Evolutionary conservation across 192 early-diverging fungal genomes (phyloP).

Genomic region (Entomortierella lignicola): DNA sequence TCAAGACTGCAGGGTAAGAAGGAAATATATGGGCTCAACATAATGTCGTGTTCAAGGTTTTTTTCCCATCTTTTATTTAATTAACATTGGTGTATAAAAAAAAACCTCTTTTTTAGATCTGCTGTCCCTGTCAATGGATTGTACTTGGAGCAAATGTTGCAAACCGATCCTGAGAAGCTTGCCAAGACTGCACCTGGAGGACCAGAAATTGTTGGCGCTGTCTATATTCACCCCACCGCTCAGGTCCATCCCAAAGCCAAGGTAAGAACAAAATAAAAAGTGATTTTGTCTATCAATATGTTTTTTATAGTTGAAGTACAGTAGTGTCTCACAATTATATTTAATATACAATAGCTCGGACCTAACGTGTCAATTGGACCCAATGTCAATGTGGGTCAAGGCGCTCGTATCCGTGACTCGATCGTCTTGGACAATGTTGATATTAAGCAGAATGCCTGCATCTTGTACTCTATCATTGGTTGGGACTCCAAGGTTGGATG

Average conservation of each 20-base stretch:
- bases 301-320: background rate
- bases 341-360: constrained; percentile 71
- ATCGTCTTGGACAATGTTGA: constrained; percentile 94
- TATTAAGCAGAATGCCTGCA: constrained; percentile 89
- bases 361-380: constrained; percentile 97
- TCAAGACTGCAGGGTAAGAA: constrained; percentile 88
- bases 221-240: constrained; percentile 95
- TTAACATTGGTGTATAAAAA: background rate
- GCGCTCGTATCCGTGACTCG: constrained; percentile 93
- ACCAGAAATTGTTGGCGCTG: constrained; percentile 88
- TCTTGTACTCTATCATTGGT: constrained; percentile 91
- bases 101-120: constrained; percentile 64
- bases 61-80: background rate
- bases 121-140: constrained; percentile 93
- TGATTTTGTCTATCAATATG: no score
- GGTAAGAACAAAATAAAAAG: constrained; percentile 36
- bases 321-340: background rate
- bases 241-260: constrained; percentile 92
- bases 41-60: background rate
- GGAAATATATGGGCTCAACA: background rate
- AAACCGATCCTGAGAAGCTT: constrained; percentile 70
- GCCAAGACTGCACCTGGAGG: constrained; percentile 65
- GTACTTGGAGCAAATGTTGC: constrained; percentile 87
- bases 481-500: constrained; percentile 94
- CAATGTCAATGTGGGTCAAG: constrained; percentile 87